These are phyloP conservation scores for Zanthoxylum bungeanum DNA, from an alignment of 345 rosid genomes.

Conservation along the genomic window DNA sequence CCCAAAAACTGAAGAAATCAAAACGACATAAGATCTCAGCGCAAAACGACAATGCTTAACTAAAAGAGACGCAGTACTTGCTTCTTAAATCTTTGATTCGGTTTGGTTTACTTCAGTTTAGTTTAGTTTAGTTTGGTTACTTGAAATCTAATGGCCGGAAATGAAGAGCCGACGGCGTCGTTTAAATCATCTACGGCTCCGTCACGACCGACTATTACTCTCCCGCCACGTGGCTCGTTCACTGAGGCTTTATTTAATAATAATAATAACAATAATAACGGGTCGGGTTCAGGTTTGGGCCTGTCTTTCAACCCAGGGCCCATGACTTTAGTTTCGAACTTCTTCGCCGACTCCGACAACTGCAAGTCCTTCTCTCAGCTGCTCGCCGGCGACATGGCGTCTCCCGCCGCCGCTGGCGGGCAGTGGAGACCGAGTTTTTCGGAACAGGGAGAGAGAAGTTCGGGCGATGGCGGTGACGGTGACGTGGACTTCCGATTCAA, in stretches of 20 bases:
- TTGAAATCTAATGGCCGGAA: constrained; percentile 40
- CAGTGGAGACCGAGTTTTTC: constrained; percentile 8
- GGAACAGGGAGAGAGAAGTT: constrained; percentile 8
- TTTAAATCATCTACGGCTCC: constrained; percentile 20
- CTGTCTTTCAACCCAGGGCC: constrained; percentile 85
- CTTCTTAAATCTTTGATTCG: too few species aligned
- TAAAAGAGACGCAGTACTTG: too few species aligned
- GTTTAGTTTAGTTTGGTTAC: background rate
- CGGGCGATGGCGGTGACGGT: constrained; percentile 19
- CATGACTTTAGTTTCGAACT: constrained; percentile 74
- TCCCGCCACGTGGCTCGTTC: constrained; percentile 52
- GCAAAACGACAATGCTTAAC: background rate
- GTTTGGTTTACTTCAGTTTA: too few species aligned
- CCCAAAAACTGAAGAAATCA: too few species aligned
- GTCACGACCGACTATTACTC: constrained; percentile 50
- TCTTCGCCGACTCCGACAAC: constrained; percentile 70
- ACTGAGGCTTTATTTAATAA: constrained; percentile 38
- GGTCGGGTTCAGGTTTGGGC: constrained; percentile 12
- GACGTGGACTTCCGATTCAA: constrained; percentile 38
- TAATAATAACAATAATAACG: too few species aligned
- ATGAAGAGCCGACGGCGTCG: constrained; percentile 28
- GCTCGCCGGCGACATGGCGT: constrained; percentile 72
- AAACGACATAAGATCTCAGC: background rate
- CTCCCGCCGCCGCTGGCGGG: constrained; percentile 45
- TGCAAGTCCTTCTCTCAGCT: constrained; percentile 74